Evolutionary conservation across 2,329 filamentous ascomycete species (phyloP), one percentile per base, ranked within the genome.

Genomic region (Colletotrichum sp.): DNA sequence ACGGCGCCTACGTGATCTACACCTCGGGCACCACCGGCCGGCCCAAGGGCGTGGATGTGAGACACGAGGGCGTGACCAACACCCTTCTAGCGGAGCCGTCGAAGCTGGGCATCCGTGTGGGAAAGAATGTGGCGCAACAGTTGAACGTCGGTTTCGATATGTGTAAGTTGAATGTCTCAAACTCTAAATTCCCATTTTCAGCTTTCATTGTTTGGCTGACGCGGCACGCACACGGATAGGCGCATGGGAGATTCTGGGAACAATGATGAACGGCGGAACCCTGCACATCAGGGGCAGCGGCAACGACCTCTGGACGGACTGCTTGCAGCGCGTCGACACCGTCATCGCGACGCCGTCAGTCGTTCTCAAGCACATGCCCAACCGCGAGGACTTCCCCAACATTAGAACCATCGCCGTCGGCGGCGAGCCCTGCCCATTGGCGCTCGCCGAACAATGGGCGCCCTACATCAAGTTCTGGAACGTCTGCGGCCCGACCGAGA

Each of bases 71-170:
- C 70, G 77, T 78, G 13, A 78, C 76, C 63, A 78, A 76, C 62
- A 67, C 62, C 49, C 64, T 65, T n/a, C 59, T 62, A 32, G 55
- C 16, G 8, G 69, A 63, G 32, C 74, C 52, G 25, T 72, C 63
- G 8, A 87, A 86, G 72, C 80, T 92, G 19, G 88, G 87, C 5
- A 89, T 92, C 67, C 82, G 79, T 13, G 81, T 85, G 3, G 90
- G 90, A 15, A 88, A 85, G 13, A 86, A 86, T 15, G 90, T 92
- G 9, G 89, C 88, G 4, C 90, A 91, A 71, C 84, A 92, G 8
- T 84, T 92, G 55, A 92, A 89, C 76, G 88, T 92, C 61, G 89
- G 89, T 59, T 92, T 92, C 77, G 91, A 92, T 77, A 92, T 92
- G 90, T 89, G 90, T 91, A 84, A 79, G 88, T 83, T 49, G 16